A percentile compares a stretch with the other conserved stretches of the same genome.
phyloP scores from a whole-genome alignment of 1,139 yeast species.

The Nakaseomyces kungkrabaensis region DNA sequence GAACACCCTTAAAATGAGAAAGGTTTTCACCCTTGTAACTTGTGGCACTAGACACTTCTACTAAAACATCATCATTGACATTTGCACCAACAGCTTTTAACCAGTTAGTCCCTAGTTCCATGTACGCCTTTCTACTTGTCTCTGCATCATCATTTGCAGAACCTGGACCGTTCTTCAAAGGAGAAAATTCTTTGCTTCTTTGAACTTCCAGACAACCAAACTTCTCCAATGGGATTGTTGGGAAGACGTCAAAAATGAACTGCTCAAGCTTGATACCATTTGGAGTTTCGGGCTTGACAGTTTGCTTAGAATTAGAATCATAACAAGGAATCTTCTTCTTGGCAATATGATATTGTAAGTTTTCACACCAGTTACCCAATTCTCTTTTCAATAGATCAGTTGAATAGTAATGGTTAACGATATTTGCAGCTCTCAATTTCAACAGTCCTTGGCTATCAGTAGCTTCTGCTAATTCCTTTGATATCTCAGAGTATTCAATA shows the following conservation, averaged over 20 bases:
- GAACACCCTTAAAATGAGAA: slow-evolving; percentile 44
- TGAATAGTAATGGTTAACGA: slow-evolving; percentile 92
- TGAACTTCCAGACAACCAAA: slow-evolving; percentile 93
- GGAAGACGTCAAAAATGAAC: slow-evolving; percentile 93
- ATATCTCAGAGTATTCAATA: slow-evolving; percentile 89
- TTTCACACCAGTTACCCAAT: slow-evolving; percentile 63
- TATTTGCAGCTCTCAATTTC: slow-evolving; percentile 86
- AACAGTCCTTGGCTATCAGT: slow-evolving; percentile 50
- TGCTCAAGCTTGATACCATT: slow-evolving; percentile 95
- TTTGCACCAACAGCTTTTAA: slow-evolving; percentile 56
- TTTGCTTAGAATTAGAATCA: slow-evolving; percentile 39
- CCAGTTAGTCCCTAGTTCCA: slow-evolving; percentile 73
- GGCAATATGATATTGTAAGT: slow-evolving; percentile 88
- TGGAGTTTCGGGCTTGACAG: slow-evolving; percentile 54
- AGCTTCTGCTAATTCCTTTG: slow-evolving; percentile 60
- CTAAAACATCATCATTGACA: slow-evolving; percentile 40
- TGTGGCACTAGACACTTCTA: slow-evolving; percentile 71
- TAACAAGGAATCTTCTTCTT: slow-evolving; percentile 69
- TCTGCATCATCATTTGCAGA: slow-evolving; percentile 76
- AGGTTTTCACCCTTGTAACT: slow-evolving; percentile 85
- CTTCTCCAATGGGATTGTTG: slow-evolving; percentile 56
- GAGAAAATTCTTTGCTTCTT: slow-evolving; percentile 79
- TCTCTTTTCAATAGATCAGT: slow-evolving; percentile 52
- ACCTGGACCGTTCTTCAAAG: slow-evolving; percentile 85
- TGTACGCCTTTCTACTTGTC: slow-evolving; percentile 60